These are phyloP conservation scores for Pichia sp. DNA, from an alignment of 1,139 yeast species.

Conservation along the genomic window DNA sequence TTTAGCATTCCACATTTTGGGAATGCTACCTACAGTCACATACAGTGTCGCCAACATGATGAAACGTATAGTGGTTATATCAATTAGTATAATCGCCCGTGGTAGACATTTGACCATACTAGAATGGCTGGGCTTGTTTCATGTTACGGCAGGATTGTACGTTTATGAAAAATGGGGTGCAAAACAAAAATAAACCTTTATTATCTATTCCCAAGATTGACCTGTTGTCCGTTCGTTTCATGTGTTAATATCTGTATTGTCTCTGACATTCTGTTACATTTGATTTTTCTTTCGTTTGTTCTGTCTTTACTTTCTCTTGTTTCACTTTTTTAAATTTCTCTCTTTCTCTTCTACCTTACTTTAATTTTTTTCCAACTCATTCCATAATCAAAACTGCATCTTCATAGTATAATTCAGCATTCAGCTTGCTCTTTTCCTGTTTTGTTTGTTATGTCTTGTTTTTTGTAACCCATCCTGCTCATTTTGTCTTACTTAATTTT, in stretches of 20 bases:
- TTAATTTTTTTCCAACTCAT: background rate
- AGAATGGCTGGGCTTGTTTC: slow-evolving; percentile 58
- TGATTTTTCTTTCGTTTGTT: background rate
- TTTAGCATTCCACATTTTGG: slow-evolving; percentile 83
- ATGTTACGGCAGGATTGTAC: slow-evolving; percentile 42
- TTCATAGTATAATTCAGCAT: background rate
- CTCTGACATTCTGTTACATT: background rate
- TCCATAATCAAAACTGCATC: background rate
- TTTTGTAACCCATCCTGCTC: no score
- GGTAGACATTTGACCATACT: slow-evolving; percentile 49
- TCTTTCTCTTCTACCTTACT: background rate
- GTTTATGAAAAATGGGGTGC: slow-evolving; percentile 70
- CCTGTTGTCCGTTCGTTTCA: background rate
- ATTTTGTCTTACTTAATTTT: no score
- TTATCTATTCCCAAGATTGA: background rate
- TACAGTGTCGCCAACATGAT: slow-evolving; percentile 86
- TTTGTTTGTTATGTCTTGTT: no score
- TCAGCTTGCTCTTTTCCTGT: no score
- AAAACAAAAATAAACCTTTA: background rate
- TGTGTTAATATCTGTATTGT: background rate
- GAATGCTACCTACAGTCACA: slow-evolving; percentile 79
- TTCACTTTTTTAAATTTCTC: background rate
- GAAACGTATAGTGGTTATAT: slow-evolving; percentile 80
- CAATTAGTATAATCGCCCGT: slow-evolving; percentile 78
- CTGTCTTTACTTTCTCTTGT: background rate